A percentile compares a stretch with the other conserved stretches of the same genome.
phyloP scores from a whole-genome alignment of 2,329 filamentous ascomycete genomes.

The Talaromyces funiculosus region DNA sequence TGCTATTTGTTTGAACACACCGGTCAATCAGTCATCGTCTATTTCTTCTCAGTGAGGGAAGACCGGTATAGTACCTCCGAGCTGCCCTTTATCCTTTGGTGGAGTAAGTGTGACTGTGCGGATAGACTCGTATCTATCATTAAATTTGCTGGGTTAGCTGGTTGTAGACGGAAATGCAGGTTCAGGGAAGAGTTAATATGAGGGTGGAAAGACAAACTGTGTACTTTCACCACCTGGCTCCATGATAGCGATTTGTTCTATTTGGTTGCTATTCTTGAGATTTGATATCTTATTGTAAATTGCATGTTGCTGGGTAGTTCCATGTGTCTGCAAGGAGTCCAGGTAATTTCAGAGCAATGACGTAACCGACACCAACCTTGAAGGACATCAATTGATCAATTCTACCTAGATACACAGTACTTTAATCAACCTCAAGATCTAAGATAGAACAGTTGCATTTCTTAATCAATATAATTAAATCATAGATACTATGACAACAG shows the following conservation, averaged over 20 bases:
- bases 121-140: conserved; percentile 53
- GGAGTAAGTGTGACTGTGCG: conserved; percentile 46
- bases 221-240: conserved; percentile 12
- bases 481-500: not conserved
- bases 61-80: conserved; percentile 42
- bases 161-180: not conserved
- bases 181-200: not conserved
- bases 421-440: too few species aligned
- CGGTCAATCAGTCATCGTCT: not conserved
- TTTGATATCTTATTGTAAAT: not conserved
- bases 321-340: not conserved
- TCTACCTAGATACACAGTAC: not conserved
- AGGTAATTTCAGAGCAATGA: conserved; percentile 6
- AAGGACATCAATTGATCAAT: not conserved
- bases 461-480: not conserved
- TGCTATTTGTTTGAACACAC: conserved; percentile 10
- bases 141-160: not conserved
- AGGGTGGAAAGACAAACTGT: not conserved
- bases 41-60: not conserved
- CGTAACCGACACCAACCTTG: conserved; percentile 1
- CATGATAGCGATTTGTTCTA: not conserved
- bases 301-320: not conserved
- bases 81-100: conserved; percentile 52
- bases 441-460: not conserved
- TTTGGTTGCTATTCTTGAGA: not conserved